These are phyloP conservation scores for Neonectria magnoliae DNA, from an alignment of 2,329 filamentous ascomycete genomes.

Conservation along the genomic window DNA sequence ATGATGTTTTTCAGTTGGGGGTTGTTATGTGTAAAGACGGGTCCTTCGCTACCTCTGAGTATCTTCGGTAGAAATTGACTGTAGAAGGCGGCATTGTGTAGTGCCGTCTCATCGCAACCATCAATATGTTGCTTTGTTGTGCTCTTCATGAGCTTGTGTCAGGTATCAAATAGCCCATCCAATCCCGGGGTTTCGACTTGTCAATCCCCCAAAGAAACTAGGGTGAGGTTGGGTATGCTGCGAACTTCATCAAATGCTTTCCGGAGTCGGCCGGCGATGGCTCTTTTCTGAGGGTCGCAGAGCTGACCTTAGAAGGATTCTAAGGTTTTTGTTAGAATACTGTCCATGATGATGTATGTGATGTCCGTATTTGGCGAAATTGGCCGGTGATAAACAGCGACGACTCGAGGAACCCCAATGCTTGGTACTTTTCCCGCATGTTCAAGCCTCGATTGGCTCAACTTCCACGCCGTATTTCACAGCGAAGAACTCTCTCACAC, in stretches of 20 bases:
- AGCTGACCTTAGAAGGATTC: slow-evolving; percentile 18
- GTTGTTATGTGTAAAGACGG: slow-evolving; percentile 27
- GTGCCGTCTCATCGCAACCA: neutral
- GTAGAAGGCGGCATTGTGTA: slow-evolving; percentile 3
- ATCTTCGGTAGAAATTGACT: slow-evolving; percentile 8
- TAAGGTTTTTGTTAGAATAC: slow-evolving; percentile 16
- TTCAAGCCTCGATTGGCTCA: slow-evolving; percentile 22
- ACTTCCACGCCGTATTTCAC: slow-evolving; percentile 24
- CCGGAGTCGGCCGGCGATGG: slow-evolving; percentile 9
- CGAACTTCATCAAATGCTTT: slow-evolving; percentile 17
- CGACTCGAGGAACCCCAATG: slow-evolving; percentile 20
- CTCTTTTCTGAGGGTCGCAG: neutral
- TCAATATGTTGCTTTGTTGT: slow-evolving; percentile 3
- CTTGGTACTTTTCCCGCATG: slow-evolving; percentile 9
- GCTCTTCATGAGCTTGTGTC: slow-evolving; percentile 8
- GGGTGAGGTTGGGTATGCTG: slow-evolving; percentile 1
- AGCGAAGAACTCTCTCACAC: slow-evolving; percentile 7
- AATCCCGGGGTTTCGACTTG: slow-evolving; percentile 19
- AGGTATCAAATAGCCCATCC: slow-evolving; percentile 8
- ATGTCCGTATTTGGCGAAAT: neutral
- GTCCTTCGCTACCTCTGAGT: neutral
- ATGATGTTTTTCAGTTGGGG: slow-evolving; percentile 28
- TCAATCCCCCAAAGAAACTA: slow-evolving; percentile 24
- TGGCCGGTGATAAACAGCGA: slow-evolving; percentile 18
- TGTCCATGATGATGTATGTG: slow-evolving; percentile 29